phyloP scores from a whole-genome alignment of 805 yeast species.

The Myxozyma mucilagina region DNA sequence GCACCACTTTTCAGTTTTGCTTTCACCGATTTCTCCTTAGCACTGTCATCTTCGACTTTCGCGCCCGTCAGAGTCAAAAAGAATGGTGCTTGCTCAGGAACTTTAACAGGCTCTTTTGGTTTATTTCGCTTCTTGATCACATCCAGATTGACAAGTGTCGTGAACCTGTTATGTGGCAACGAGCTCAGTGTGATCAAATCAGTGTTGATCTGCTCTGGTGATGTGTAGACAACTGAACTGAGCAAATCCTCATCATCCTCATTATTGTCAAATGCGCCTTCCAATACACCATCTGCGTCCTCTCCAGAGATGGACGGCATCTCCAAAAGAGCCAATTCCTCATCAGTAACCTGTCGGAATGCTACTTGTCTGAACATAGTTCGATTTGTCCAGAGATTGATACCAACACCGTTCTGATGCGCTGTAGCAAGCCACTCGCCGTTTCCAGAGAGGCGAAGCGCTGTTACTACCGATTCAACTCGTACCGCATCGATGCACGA shows the following conservation, averaged over 20 bases:
- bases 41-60: conserved; percentile 31
- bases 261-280: conserved; percentile 65
- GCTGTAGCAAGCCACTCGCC: conserved; percentile 92
- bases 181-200: conserved; percentile 70
- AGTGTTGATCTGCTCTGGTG: conserved; percentile 62
- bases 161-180: conserved; percentile 76
- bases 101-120: conserved; percentile 85
- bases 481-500: conserved; percentile 91
- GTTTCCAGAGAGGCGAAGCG: conserved; percentile 74
- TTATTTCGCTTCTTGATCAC: conserved; percentile 81
- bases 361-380: conserved; percentile 75
- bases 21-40: conserved; percentile 24
- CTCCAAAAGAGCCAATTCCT: conserved; percentile 50
- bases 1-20: conserved; percentile 7
- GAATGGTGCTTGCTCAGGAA: conserved; percentile 77
- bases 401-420: conserved; percentile 87
- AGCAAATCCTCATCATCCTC: conserved; percentile 39
- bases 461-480: conserved; percentile 77
- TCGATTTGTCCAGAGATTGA: conserved; percentile 87
- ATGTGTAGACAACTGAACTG: conserved; percentile 42
- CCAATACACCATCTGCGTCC: conserved; percentile 67
- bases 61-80: conserved; percentile 59
- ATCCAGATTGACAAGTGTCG: conserved; percentile 77
- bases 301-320: conserved; percentile 81
- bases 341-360: conserved; percentile 74